Percentiles rank a stretch among this genome's conserved stretches.
Conservation (phyloP, 2,329 filamentous ascomycete species). For the Lecanicillium sp. region DNA sequence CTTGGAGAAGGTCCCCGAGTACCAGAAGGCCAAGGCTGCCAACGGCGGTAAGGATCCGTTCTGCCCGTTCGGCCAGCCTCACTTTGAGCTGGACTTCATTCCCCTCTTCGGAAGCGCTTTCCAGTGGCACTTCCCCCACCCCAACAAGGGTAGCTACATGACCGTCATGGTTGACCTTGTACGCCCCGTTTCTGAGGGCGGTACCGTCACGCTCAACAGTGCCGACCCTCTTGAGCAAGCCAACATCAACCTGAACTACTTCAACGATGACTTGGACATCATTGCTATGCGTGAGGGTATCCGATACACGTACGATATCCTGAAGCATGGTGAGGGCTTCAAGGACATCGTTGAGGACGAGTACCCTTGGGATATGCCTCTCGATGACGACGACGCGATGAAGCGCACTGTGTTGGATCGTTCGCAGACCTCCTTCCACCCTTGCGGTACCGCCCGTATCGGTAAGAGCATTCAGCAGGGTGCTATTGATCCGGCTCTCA, state of each 20-base stretch:
- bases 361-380: slow-evolving; percentile 57
- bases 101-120: slow-evolving; percentile 47
- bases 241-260: slow-evolving; percentile 56
- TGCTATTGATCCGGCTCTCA: slow-evolving; percentile 45
- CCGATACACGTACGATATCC: slow-evolving; percentile 49
- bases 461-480: slow-evolving; percentile 45
- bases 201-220: slow-evolving; percentile 48
- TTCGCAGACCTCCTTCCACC: slow-evolving; percentile 54
- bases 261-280: slow-evolving; percentile 49
- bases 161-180: slow-evolving; percentile 49
- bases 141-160: slow-evolving; percentile 41
- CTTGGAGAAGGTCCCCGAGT: slow-evolving; percentile 42
- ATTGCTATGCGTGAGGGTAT: slow-evolving; percentile 54
- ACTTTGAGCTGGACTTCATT: slow-evolving; percentile 59
- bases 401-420: slow-evolving; percentile 49
- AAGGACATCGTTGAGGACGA: slow-evolving; percentile 46
- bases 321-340: slow-evolving; percentile 51
- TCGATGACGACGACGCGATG: slow-evolving; percentile 50
- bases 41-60: slow-evolving; percentile 47
- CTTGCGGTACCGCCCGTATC: slow-evolving; percentile 50
- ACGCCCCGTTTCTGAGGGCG: slow-evolving; percentile 32
- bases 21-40: slow-evolving; percentile 34
- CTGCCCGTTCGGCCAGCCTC: slow-evolving; percentile 49
- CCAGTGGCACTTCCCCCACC: slow-evolving; percentile 41
- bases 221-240: slow-evolving; percentile 52